phyloP scores from a whole-genome alignment of 2,329 filamentous ascomycete species.

The Magnaporthiopsis rhizophila region DNA sequence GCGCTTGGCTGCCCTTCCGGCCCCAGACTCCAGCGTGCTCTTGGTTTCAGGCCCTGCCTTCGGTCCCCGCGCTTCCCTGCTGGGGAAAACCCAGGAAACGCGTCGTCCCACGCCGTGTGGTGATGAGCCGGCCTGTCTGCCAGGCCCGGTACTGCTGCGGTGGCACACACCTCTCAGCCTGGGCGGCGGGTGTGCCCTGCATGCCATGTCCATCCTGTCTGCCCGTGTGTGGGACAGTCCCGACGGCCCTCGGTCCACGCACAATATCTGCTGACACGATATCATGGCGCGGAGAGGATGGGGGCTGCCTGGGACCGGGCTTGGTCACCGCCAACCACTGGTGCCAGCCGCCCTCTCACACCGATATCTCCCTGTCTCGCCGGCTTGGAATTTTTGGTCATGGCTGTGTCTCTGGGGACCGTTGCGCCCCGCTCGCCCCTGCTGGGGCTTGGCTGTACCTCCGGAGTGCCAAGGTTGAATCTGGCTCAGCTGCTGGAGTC shows the following conservation, averaged over 20 bases:
- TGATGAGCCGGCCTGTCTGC: not conserved
- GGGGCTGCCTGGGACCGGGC: not conserved
- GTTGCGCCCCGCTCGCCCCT: not conserved
- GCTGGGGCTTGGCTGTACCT: not conserved
- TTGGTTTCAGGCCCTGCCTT: not conserved
- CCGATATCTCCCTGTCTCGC: not conserved
- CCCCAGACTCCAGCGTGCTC: not conserved
- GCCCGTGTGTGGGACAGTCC: not conserved
- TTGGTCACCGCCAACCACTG: not conserved
- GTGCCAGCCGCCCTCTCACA: not conserved
- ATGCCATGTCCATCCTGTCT: not conserved
- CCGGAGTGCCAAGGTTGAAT: not conserved
- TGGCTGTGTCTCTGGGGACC: not conserved
- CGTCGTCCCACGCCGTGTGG: not conserved
- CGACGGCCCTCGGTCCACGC: not conserved
- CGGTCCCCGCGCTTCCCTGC: not conserved
- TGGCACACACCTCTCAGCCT: not conserved
- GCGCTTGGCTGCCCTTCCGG: not conserved
- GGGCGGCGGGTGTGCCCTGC: not conserved
- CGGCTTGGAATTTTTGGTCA: not conserved
- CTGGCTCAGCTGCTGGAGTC: not conserved
- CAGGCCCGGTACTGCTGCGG: not conserved
- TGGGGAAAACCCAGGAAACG: not conserved
- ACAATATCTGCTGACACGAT: not conserved
- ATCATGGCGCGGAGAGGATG: not conserved